Base-by-base conservation (phyloP, 176 grass and related monocot species). In the Carex kokanica region DNA sequence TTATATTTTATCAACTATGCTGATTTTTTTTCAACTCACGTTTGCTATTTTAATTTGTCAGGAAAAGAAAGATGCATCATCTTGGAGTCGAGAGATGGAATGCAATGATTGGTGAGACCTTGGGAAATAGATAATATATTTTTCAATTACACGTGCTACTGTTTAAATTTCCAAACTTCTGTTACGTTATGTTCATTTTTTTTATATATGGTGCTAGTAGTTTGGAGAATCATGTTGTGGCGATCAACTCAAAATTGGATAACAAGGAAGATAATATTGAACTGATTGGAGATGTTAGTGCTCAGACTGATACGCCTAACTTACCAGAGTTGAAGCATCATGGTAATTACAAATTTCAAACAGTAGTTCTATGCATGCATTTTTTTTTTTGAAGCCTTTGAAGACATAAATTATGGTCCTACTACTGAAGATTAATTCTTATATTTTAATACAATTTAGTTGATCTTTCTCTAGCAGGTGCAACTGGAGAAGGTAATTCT, bases 231-330 rank as follows among this genome's bases (percentile, higher is more conserved):
- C n/a, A n/a, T n/a, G n/a, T n/a, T 20, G 59, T 56, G 52, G 24
- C 83, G 51, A 79, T 75, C 74, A 64, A 82, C 78, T 52, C 41
- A 74, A 66, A 85, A 13, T 53, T 31, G 40, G 64, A 70, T 56
- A 88, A 71, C 43, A 82, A 6, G 72, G 83, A 73, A 62, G 64
- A 77, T 11, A 2, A 65, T 52, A 51, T 38, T 47, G 51, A 73
- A 81, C 31, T 3, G 3, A 80, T 43, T 62, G 18, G 15, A 62
- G 56, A 80, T 41, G 27, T 13, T 62, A 41, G 25, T 54, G 47
- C 43, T 54, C 72, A 75, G 21, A 54, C 45, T 75, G 23, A 9
- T 54, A 75, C 12, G 27, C 72, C 47, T 54, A 54, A 52, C 43
- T 54, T 54, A 16, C 41, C 71, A 54, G 47, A 75, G 45, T 75